Conservation (phyloP, 2,329 filamentous ascomycete species). For the Ustulina deusta region DNA sequence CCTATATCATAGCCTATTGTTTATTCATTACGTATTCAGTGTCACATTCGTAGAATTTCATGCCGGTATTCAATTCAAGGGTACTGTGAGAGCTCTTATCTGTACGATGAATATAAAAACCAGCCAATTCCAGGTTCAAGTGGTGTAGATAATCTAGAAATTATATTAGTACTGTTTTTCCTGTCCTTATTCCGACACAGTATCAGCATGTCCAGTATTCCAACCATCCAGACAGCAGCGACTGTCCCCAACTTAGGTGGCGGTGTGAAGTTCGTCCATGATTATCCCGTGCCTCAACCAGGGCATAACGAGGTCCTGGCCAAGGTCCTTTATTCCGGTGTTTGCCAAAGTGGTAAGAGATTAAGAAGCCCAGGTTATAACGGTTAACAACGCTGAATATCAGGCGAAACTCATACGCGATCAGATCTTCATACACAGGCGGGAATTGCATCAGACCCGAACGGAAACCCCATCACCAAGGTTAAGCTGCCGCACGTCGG, state of each 20-base stretch:
- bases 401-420: not conserved
- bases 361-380: not conserved
- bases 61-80: not conserved
- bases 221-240: conserved; percentile 53
- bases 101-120: not conserved
- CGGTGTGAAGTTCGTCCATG: conserved; percentile 50
- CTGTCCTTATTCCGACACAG: not conserved
- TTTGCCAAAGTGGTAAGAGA: conserved; percentile 57
- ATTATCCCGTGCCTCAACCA: conserved; percentile 57
- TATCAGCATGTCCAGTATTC: conserved; percentile 29
- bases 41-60: not conserved
- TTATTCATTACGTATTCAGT: conserved; percentile 4
- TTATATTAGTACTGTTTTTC: not conserved
- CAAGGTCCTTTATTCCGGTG: conserved; percentile 58
- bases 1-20: not conserved
- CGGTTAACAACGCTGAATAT: not conserved
- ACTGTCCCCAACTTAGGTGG: conserved; percentile 56
- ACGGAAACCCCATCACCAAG: conserved; percentile 57
- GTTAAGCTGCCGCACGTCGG: conserved; percentile 60
- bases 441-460: conserved; percentile 49
- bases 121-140: not conserved
- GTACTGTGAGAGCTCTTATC: not conserved
- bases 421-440: conserved; percentile 56
- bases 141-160: not conserved
- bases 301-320: conserved; percentile 57